phyloP scores from a whole-genome alignment of 1,284 basidiomycete species.

The Ceratobasidium theobromae region DNA sequence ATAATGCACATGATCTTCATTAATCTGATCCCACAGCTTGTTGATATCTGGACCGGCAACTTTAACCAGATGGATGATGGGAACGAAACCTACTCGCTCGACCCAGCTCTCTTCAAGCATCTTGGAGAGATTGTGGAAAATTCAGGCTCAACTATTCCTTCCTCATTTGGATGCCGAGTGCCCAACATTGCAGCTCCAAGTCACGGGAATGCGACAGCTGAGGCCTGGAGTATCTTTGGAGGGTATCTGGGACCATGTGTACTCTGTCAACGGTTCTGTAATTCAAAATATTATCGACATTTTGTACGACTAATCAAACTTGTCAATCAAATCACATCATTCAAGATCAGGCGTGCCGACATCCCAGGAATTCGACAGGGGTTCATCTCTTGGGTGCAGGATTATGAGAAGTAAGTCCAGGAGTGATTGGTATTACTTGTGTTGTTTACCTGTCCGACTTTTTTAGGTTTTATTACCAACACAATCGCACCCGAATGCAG shows the following conservation, averaged over 20 bases:
- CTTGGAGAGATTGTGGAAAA: not conserved
- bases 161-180: not conserved
- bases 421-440: not conserved
- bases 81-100: not conserved
- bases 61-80: not conserved
- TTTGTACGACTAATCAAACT: constrained; percentile 24
- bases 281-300: constrained; percentile 25
- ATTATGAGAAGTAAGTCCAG: constrained; percentile 47
- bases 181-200: not conserved
- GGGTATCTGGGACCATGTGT: constrained; percentile 46
- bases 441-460: not conserved
- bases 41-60: not conserved
- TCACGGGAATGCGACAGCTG: not conserved
- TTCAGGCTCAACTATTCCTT: not conserved
- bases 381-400: constrained; percentile 47
- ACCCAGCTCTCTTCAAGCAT: not conserved
- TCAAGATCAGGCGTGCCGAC: constrained; percentile 45
- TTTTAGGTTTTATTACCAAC: constrained; percentile 49
- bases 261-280: not conserved
- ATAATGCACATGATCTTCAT: constrained; percentile 15
- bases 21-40: constrained; percentile 1
- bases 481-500: constrained; percentile 41
- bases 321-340: constrained; percentile 45
- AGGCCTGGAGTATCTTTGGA: not conserved
- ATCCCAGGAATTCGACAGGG: constrained; percentile 43